A percentile compares a stretch with the other conserved stretches of the same genome.
phyloP scores from a whole-genome alignment of 495 filamentous ascomycete species.

The Podospora pseudopauciseta region DNA sequence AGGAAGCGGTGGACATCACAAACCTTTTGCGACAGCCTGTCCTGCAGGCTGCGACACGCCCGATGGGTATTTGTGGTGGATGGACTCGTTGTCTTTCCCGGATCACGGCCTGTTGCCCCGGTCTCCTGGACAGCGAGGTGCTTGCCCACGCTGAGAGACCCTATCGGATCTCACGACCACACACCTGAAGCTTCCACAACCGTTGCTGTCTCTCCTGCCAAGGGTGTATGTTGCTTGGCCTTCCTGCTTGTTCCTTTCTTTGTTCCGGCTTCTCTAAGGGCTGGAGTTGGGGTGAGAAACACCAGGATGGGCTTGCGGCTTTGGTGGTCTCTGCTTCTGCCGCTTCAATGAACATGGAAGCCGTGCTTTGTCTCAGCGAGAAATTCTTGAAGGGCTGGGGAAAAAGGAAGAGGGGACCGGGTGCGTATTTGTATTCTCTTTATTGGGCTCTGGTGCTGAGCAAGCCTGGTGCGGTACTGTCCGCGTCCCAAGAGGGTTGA shows the following conservation, averaged over 20 bases:
- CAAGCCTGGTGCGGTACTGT: slow-evolving; percentile 14
- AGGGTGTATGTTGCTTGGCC: slow-evolving; percentile 3
- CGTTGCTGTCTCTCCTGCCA: slow-evolving; percentile 14
- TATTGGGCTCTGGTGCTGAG: slow-evolving; percentile 18
- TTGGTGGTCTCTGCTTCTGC: slow-evolving; percentile 22
- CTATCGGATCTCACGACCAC: slow-evolving; percentile 6
- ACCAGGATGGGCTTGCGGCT: slow-evolving; percentile 1
- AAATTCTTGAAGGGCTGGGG: slow-evolving; percentile 20
- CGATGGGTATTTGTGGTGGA: background rate
- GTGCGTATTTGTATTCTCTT: slow-evolving; percentile 36
- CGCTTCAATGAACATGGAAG: slow-evolving; percentile 25
- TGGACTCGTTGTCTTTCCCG: slow-evolving; percentile 5
- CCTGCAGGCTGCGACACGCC: slow-evolving; percentile 10
- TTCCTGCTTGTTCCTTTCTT: slow-evolving; percentile 13
- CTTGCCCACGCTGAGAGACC: slow-evolving; percentile 6
- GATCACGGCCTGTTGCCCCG: slow-evolving; percentile 2
- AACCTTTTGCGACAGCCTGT: slow-evolving; percentile 22
- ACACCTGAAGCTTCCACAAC: slow-evolving; percentile 13
- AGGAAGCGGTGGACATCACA: slow-evolving; percentile 13
- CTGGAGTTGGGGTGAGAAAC: background rate
- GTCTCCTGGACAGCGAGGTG: slow-evolving; percentile 2
- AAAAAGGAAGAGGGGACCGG: slow-evolving; percentile 24
- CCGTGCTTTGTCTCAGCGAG: slow-evolving; percentile 30
- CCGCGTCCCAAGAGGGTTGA: slow-evolving; percentile 15
- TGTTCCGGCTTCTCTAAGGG: slow-evolving; percentile 8